Evolutionary conservation across 345 rosid species (phyloP).

Genomic region (Microcos paniculata): DNA sequence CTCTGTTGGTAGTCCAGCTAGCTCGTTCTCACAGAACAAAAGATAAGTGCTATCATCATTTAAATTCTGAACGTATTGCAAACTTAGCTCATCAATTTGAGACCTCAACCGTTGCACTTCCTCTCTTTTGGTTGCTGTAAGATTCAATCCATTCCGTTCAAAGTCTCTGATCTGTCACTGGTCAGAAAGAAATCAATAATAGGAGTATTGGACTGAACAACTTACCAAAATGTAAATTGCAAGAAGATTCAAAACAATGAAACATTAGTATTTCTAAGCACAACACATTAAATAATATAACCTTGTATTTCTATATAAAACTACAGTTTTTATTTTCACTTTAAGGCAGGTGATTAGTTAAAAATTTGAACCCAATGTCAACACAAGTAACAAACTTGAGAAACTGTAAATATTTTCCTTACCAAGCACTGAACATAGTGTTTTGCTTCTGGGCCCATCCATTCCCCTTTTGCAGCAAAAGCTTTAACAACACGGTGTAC

Average conservation of each 20-base stretch:
- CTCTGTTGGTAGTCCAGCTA: constrained; percentile 73
- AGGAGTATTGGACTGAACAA: constrained; percentile 26
- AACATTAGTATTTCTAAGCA: background rate
- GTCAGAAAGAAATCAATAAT: constrained; percentile 46
- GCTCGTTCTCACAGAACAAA: constrained; percentile 65
- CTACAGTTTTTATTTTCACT: constrained; percentile 6
- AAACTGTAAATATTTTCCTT: constrained; percentile 42
- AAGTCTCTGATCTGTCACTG: constrained; percentile 97
- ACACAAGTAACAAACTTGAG: background rate
- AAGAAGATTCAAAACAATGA: background rate
- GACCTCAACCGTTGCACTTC: constrained; percentile 71
- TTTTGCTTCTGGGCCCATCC: constrained; percentile 55
- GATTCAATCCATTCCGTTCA: constrained; percentile 86
- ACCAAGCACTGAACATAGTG: constrained; percentile 71
- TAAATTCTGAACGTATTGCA: constrained; percentile 65
- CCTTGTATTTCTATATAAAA: background rate
- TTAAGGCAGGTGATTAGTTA: background rate
- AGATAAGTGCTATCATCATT: constrained; percentile 68
- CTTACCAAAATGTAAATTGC: background rate
- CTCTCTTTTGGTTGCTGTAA: constrained; percentile 69
- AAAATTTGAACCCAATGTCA: background rate
- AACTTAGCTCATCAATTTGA: constrained; percentile 74
- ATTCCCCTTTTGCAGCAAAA: constrained; percentile 61
- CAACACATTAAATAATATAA: background rate
- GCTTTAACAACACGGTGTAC: constrained; percentile 70